Base-by-base conservation (phyloP, 768 basidiomycete genomes). In the Hericium erinaceus region DNA sequence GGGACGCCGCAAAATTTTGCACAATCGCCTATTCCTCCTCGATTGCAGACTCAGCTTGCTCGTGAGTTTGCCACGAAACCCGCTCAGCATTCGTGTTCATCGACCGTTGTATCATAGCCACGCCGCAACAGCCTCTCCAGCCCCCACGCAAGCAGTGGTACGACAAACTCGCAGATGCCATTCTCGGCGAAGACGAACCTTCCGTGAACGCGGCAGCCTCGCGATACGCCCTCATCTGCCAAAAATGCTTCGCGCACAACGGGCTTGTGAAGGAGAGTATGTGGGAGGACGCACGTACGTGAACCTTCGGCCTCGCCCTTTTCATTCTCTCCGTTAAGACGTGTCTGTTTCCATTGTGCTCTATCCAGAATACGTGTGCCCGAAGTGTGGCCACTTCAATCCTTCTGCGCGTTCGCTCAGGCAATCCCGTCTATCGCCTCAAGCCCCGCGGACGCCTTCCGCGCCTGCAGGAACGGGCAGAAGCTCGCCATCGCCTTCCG, bases 371-470 rank as follows among this genome's bases (percentile, higher is more conserved):
- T 95, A 92, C 64, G 71, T 82, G 24, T 95, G 92, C 68, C 88
- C 84, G 0, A 91, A 89, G 67, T 95, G 93, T 67, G 84, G 84
- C 8, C 82, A 86, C 70, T 90, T 95, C 70, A 95, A 95, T 64
- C 72, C 76, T 5, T 75, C 78, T 15, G 61, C 62, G 6, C 69
- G 68, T n/a, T 57, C 68, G 4, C 57, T 60, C 24, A 56, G 49
- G 20, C 22, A 20, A 12, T 33, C 20, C 10, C 40, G 28, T 20
- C 28, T 37, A 22, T 37, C 49, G 15, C 49, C 49, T 0, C 26
- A 18, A 51, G 12, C 18, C 15, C 49, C 49, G 20, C 18, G 24
- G 49, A 51, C 49, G 24, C 49, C 49, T 0, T 24, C 18, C 20
- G 16, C 24, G 12, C 9, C 49, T 33, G n/a, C 44, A 46, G n/a